Base-by-base conservation (phyloP, 768 basidiomycete species). In the Russula vinacea region DNA sequence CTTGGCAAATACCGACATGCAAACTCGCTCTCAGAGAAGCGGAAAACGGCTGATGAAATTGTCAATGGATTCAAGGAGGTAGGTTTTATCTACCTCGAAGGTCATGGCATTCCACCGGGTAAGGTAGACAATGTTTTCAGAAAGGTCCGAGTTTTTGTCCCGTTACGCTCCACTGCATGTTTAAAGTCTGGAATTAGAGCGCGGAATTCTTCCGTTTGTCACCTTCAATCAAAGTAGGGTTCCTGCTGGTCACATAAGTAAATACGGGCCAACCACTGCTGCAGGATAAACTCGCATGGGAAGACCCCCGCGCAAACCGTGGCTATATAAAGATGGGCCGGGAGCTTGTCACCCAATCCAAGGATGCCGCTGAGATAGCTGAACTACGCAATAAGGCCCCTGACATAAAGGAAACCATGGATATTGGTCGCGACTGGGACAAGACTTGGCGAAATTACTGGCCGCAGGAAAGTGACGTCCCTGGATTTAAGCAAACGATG, bases 361-460 rank as follows among this genome's bases (percentile, higher is more conserved):
- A 80, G 37, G 84, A 91, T 73, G 80, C 84, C 11, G 74, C 78
- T 19, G 90, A 92, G 75, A 93, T 94, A 68, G 87, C 85, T 51
- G 74, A 79, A 50, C 76, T 94, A 24, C 85, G 92, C n/a, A 78
- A 76, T 62, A 85, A 84, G 64, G 85, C 92, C 0, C 92, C 92
- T 0, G 92, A 92, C 71, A 84, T 76, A 75, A 92, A 92, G 74
- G 92, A 94, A 74, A 79, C 84, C 9, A 92, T 94, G 86, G 92
- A 95, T 73, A 93, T 95, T 51, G 92, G 93, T 35, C 81, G 88
- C 29, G 91, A 95, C 62, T 89, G 88, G 84, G 90, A 90, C 68
- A 77, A 81, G 17, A 79, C 75, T 44, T 91, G 87, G 86, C 84
- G 82, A 72, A 95, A 95, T 72, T 80, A 81, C 67, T 94, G 93